Conservation (phyloP, 768 basidiomycete species). For the Mycena olivaceomarginata region DNA sequence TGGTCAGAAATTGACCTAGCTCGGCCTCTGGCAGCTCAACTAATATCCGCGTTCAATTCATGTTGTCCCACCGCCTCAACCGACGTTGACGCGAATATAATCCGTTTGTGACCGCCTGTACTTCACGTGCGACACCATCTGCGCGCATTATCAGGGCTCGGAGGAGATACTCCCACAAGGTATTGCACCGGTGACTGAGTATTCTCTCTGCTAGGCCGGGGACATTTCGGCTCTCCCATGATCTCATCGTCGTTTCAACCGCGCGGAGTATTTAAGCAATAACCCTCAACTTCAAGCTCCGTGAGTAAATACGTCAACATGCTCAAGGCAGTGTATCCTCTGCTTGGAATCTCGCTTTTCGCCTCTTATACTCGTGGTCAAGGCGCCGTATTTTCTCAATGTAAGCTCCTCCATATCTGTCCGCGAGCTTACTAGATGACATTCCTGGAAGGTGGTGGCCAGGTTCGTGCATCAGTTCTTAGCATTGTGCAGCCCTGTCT, state of each 20-base stretch:
- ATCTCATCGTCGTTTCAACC: neutral
- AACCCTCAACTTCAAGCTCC: neutral
- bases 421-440: neutral
- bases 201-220: slow-evolving; percentile 27
- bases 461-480: slow-evolving; percentile 11
- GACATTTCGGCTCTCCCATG: slow-evolving; percentile 26
- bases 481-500: neutral
- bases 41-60: slow-evolving; percentile 37
- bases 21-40: neutral
- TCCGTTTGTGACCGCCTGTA: slow-evolving; percentile 37
- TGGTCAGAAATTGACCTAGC: neutral
- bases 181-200: slow-evolving; percentile 31
- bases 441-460: slow-evolving; percentile 20
- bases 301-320: slow-evolving; percentile 26
- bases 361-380: slow-evolving; percentile 44
- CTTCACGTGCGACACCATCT: slow-evolving; percentile 26
- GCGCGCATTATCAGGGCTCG: neutral
- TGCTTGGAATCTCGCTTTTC: slow-evolving; percentile 29
- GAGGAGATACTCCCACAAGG: neutral
- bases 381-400: slow-evolving; percentile 26
- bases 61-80: slow-evolving; percentile 22
- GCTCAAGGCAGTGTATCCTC: slow-evolving; percentile 41
- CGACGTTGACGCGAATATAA: slow-evolving; percentile 58
- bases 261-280: slow-evolving; percentile 11
- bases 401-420: neutral